A percentile compares a stretch with the other conserved stretches of the same genome.
phyloP scores from a whole-genome alignment of 352 stramenopile genomes.

The Pythium rhizo-oryzae region DNA sequence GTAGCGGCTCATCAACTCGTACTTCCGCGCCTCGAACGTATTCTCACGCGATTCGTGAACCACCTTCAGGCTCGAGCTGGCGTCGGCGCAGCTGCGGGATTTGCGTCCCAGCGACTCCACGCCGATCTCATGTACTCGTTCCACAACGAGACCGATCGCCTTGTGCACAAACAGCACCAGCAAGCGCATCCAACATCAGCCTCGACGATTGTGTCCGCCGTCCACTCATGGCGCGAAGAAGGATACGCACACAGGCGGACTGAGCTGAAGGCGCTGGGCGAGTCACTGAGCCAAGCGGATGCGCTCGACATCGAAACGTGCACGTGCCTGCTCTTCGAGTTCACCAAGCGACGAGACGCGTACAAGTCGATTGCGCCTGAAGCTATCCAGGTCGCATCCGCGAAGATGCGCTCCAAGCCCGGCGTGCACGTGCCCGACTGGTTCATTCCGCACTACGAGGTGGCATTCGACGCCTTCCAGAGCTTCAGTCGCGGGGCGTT shows the following conservation, averaged over 20 bases:
- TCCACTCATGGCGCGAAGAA: constrained; percentile 1
- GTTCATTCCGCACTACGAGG: constrained; percentile 24
- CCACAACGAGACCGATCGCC: constrained; percentile 15
- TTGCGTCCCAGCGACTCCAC: background rate
- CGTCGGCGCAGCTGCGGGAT: background rate
- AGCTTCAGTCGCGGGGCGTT: constrained; percentile 33
- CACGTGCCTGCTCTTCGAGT: constrained; percentile 11
- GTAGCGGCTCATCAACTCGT: background rate
- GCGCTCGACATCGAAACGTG: background rate
- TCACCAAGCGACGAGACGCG: background rate
- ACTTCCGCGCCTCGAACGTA: background rate
- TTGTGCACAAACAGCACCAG: background rate
- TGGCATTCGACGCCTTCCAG: background rate
- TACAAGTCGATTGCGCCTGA: constrained; percentile 3
- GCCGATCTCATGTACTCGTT: constrained; percentile 3
- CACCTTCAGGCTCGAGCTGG: background rate
- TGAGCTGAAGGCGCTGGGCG: background rate
- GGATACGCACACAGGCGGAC: background rate
- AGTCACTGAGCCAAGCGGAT: background rate
- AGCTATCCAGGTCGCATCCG: background rate
- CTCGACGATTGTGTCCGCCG: background rate
- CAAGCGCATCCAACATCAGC: background rate
- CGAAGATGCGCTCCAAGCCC: background rate
- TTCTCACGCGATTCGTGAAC: background rate
- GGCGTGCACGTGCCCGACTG: constrained; percentile 2